Evolutionary conservation across 176 grass and related monocot genomes (phyloP).

Genomic region (Oryza glaberrima): DNA sequence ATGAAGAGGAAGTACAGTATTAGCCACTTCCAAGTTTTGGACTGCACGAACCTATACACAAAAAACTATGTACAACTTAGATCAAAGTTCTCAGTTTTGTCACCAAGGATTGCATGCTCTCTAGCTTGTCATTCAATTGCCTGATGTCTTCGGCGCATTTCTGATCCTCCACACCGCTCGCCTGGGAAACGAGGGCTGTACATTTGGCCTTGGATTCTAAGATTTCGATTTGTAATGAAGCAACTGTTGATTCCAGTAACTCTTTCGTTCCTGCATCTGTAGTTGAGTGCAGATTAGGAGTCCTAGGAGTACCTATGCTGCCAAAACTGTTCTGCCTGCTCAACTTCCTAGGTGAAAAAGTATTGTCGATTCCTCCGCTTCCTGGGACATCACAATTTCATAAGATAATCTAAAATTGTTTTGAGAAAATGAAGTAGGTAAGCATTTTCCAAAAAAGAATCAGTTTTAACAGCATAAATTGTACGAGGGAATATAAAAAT

Average conservation of each 20-base stretch:
- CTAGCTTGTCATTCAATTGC: slow-evolving; percentile 68
- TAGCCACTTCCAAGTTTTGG: slow-evolving; percentile 41
- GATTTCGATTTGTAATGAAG: slow-evolving; percentile 69
- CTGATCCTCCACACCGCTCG: slow-evolving; percentile 46
- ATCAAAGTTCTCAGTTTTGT: slow-evolving; percentile 68
- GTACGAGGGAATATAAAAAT: no score
- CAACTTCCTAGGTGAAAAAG: slow-evolving; percentile 67
- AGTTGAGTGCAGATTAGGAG: slow-evolving; percentile 51
- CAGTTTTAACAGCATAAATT: no score
- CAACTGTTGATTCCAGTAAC: slow-evolving; percentile 67
- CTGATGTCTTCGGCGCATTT: slow-evolving; percentile 48
- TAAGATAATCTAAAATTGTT: slow-evolving; percentile 1
- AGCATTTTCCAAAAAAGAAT: background rate
- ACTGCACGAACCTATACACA: slow-evolving; percentile 44
- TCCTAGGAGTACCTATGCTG: slow-evolving; percentile 66
- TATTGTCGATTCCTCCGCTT: slow-evolving; percentile 74
- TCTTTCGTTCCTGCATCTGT: slow-evolving; percentile 45
- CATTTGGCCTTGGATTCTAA: slow-evolving; percentile 79
- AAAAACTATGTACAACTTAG: slow-evolving; percentile 43
- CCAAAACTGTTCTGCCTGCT: slow-evolving; percentile 91
- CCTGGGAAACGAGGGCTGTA: slow-evolving; percentile 46
- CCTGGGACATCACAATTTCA: slow-evolving; percentile 57
- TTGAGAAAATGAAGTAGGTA: background rate
- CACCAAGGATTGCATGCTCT: slow-evolving; percentile 84
- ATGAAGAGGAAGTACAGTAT: slow-evolving; percentile 35